Evolutionary conservation across 768 basidiomycete species (phyloP).

Genomic region (Naematelia aurantialba): DNA sequence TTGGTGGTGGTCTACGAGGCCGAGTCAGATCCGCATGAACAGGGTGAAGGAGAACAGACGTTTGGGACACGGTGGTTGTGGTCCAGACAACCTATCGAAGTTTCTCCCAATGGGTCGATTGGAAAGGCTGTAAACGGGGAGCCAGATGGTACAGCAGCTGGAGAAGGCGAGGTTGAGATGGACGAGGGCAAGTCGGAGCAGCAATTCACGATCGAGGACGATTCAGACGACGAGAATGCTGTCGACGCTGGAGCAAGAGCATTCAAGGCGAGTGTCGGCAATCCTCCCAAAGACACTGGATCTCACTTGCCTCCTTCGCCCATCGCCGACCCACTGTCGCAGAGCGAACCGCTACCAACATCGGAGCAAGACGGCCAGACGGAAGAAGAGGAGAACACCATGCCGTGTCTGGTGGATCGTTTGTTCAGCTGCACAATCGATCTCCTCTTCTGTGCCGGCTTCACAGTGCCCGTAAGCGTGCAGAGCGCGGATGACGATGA

Average conservation of each 20-base stretch:
- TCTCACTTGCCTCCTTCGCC: not conserved
- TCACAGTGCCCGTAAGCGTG: constrained; percentile 67
- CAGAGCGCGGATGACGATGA: constrained; percentile 33
- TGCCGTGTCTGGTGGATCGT: constrained; percentile 76
- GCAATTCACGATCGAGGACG: constrained; percentile 46
- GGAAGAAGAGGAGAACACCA: constrained; percentile 51
- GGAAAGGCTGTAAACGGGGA: constrained; percentile 26
- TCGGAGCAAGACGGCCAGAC: constrained; percentile 1
- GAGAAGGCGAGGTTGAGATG: constrained; percentile 13
- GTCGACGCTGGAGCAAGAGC: constrained; percentile 29
- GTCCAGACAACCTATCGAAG: constrained; percentile 54
- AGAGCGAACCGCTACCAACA: not conserved
- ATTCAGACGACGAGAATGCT: constrained; percentile 25
- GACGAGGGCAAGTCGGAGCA: constrained; percentile 12
- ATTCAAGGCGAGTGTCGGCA: constrained; percentile 33
- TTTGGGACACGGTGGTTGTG: constrained; percentile 81
- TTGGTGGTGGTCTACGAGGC: constrained; percentile 75
- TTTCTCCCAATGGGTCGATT: constrained; percentile 43
- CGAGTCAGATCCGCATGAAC: constrained; percentile 56
- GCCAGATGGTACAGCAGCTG: constrained; percentile 20
- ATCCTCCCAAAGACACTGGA: constrained; percentile 16
- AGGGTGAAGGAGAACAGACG: constrained; percentile 17
- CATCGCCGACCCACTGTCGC: constrained; percentile 23
- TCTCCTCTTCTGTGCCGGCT: constrained; percentile 87
- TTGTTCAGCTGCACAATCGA: constrained; percentile 77